These are phyloP conservation scores for Trametes elegans DNA, from an alignment of 768 basidiomycete genomes.

Conservation along the genomic window DNA sequence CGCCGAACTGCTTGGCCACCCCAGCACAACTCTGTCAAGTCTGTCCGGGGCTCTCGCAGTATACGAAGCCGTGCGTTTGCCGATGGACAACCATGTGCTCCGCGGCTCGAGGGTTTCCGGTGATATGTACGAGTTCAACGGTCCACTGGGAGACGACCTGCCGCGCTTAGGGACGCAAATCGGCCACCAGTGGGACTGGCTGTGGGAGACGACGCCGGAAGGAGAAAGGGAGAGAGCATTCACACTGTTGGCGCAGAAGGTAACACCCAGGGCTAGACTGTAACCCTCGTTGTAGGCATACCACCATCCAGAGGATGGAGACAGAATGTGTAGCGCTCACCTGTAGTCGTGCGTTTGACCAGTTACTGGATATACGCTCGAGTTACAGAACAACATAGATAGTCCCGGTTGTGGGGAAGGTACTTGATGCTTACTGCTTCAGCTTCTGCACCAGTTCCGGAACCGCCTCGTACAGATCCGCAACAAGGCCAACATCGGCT, in stretches of 20 bases:
- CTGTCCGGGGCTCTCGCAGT: conserved; percentile 26
- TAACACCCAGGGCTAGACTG: background rate
- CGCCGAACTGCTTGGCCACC: conserved; percentile 27
- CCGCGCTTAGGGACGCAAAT: conserved; percentile 39
- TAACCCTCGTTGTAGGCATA: too few relatives aligned
- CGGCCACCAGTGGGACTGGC: conserved; percentile 42
- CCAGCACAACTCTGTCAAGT: conserved; percentile 19
- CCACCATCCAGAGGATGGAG: too few relatives aligned
- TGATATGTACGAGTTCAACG: conserved; percentile 33
- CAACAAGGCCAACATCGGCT: conserved; percentile 92
- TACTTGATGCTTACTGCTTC: conserved; percentile 35
- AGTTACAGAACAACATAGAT: too few relatives aligned
- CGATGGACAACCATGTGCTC: conserved; percentile 29
- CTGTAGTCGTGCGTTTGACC: too few relatives aligned
- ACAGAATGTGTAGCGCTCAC: too few relatives aligned
- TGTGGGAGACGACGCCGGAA: conserved; percentile 35
- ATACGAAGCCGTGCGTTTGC: conserved; percentile 30
- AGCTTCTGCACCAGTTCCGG: conserved; percentile 90
- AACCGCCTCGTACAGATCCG: conserved; percentile 88
- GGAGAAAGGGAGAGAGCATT: conserved; percentile 30
- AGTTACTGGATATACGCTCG: too few relatives aligned
- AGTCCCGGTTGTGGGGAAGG: too few relatives aligned
- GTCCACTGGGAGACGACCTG: conserved; percentile 37
- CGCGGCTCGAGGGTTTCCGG: conserved; percentile 25
- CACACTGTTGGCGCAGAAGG: background rate